These are phyloP conservation scores for Bretschneidera sinensis DNA, from an alignment of 345 rosid species.

Conservation along the genomic window DNA sequence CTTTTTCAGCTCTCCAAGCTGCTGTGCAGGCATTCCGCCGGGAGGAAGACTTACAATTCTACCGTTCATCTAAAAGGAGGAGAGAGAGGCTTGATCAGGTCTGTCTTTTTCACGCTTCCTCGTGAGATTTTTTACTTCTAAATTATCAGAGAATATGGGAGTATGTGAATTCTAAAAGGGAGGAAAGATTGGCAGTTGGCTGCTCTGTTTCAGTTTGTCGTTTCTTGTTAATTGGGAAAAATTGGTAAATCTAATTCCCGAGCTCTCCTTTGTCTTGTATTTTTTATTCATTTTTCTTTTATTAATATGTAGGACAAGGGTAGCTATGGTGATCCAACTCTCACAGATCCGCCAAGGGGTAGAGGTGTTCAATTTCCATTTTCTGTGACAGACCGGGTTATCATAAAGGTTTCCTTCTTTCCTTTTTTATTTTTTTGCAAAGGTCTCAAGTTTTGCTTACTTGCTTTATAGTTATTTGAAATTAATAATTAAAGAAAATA, in stretches of 20 bases:
- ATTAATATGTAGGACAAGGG: constrained; percentile 61
- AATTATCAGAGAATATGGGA: not conserved
- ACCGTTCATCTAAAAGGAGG: constrained; percentile 65
- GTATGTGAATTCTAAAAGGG: not conserved
- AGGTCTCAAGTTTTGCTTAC: not conserved
- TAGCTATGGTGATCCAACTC: constrained; percentile 39
- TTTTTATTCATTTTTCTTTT: constrained; percentile 1
- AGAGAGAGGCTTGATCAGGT: constrained; percentile 89
- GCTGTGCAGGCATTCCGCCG: constrained; percentile 82
- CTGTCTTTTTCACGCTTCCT: constrained; percentile 12
- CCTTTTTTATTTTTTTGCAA: not conserved
- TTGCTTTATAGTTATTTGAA: constrained; percentile 9
- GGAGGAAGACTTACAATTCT: constrained; percentile 59
- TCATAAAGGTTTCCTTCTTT: constrained; percentile 61
- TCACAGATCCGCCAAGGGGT: constrained; percentile 47
- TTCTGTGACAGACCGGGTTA: constrained; percentile 75
- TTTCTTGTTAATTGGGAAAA: not conserved
- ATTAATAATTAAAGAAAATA: constrained; percentile 13
- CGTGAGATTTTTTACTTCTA: constrained; percentile 9
- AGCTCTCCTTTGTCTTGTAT: not conserved
- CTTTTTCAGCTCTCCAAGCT: constrained; percentile 57
- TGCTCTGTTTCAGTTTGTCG: not conserved
- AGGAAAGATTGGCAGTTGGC: not conserved
- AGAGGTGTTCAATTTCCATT: constrained; percentile 89
- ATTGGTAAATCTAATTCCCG: not conserved